Base-by-base conservation (phyloP, 352 stramenopile species). In the Globisporangium irregulare region DNA sequence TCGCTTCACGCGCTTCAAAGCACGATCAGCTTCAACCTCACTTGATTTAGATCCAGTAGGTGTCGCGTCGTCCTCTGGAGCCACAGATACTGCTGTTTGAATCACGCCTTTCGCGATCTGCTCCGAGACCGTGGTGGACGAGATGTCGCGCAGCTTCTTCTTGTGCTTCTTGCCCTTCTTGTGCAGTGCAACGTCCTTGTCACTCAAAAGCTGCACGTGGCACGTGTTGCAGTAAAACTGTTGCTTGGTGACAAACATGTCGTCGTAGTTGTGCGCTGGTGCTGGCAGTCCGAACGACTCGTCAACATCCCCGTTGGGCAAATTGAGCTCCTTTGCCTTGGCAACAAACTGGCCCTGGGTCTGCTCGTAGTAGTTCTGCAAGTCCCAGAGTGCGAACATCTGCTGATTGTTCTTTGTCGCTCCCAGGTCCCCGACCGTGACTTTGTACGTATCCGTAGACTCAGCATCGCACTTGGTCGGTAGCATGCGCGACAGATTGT, bases 401-500 rank as follows among this genome's bases (percentile, higher is more conserved):
- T 95, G 73, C 50, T 73, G 59, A 38, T 82, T 82, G 60, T 70
- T 81, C 64, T 90, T 90, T 38, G 82, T 92, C 1, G 79, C 77
- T 38, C 76, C 80, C 3, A 95, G 69, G 8, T 90, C 71, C 0
- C 76, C 64, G 20, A 95, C 82, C 27, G 80, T 90, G 48, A 91
- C 81, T 3, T 73, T 71, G 18, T 62, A 25, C 2, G 18, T 50
- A 50, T 50, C 41, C 36, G 29, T 84, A 74, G 27, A 58, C 41
- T 29, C 34, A 22, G 43, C 59, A 50, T 91, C 81, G 27, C 76
- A 74, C 50, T 88, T 93, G 64, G 73, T 79, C 25, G 88, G 86
- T 24, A 95, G 71, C 88, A 95, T 95, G 29, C 88, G 82, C 65
- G 78, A 90, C 36, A 96, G 68, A 46, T 82, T 94, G 83, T 97